A percentile compares a stretch with the other conserved stretches of the same genome.
These are phyloP conservation scores for Hirsutella thompsonii DNA, from an alignment of 2,329 filamentous ascomycete species.

Conservation along the genomic window DNA sequence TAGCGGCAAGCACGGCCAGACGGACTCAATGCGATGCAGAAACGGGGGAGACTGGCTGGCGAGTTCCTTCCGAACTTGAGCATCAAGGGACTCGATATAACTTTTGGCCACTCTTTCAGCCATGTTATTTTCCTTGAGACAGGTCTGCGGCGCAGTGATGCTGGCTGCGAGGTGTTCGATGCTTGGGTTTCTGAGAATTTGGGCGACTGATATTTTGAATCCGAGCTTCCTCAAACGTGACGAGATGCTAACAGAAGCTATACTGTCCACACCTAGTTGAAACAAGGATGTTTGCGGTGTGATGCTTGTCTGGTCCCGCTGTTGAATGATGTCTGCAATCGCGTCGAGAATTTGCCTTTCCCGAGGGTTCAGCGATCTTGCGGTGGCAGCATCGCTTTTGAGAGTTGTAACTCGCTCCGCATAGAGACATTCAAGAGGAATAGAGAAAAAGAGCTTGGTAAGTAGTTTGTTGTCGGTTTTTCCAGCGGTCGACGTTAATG, in stretches of 20 bases:
- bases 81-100: not conserved
- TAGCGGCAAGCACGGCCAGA: slow-evolving; percentile 8
- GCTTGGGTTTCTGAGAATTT: slow-evolving; percentile 19
- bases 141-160: not conserved
- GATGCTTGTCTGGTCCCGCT: not conserved
- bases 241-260: slow-evolving; percentile 21
- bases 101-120: not conserved
- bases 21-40: slow-evolving; percentile 1
- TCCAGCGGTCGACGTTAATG: slow-evolving; percentile 2
- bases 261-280: slow-evolving; percentile 22
- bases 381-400: not conserved
- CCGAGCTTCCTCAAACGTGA: slow-evolving; percentile 18
- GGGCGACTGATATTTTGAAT: slow-evolving; percentile 18
- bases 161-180: slow-evolving; percentile 17
- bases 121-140: not conserved
- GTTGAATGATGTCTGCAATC: not conserved
- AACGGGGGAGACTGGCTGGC: not conserved
- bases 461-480: slow-evolving; percentile 3
- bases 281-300: slow-evolving; percentile 12
- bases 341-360: not conserved
- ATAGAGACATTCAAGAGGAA: slow-evolving; percentile 2
- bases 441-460: slow-evolving; percentile 2
- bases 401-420: not conserved
- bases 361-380: not conserved
- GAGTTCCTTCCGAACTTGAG: not conserved